A percentile compares a stretch with the other conserved stretches of the same genome.
Evolutionary conservation across 352 stramenopile genomes (phyloP).

Genomic region (Globisporangium yorkense): DNA sequence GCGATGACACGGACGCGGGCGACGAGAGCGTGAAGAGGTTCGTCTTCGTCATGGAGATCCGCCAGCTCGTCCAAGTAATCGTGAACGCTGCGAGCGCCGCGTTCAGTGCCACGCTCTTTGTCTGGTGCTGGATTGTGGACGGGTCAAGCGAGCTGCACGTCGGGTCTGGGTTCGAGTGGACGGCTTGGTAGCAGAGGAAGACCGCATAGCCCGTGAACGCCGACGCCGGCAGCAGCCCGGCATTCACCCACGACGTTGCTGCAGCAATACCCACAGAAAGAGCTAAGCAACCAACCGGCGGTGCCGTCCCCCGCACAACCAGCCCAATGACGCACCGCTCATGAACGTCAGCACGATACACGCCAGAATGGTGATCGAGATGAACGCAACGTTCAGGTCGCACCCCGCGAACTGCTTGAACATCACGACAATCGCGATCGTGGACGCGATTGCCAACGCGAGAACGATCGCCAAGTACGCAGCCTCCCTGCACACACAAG

Average conservation of each 20-base stretch:
- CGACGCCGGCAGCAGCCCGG: constrained; percentile 51
- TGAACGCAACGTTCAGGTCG: constrained; percentile 52
- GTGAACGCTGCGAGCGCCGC: constrained; percentile 30
- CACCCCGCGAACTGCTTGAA: constrained; percentile 43
- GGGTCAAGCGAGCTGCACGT: constrained; percentile 29
- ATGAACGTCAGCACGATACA: constrained; percentile 37
- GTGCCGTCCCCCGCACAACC: neutral
- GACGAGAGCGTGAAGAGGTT: constrained; percentile 40
- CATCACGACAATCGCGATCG: constrained; percentile 44
- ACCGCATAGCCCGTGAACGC: constrained; percentile 55
- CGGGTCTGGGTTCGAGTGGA: constrained; percentile 59
- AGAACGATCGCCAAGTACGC: constrained; percentile 45
- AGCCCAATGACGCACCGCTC: constrained; percentile 29
- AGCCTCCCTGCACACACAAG: constrained; percentile 31
- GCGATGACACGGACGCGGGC: constrained; percentile 9
- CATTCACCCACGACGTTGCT: constrained; percentile 58
- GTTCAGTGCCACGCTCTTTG: constrained; percentile 42
- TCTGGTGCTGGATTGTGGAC: constrained; percentile 22
- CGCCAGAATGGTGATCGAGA: constrained; percentile 46
- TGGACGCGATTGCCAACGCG: constrained; percentile 23
- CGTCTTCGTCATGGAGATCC: constrained; percentile 58
- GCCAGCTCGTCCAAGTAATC: constrained; percentile 62
- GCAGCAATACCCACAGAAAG: neutral
- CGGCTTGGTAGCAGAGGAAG: constrained; percentile 66
- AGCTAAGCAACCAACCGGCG: neutral